Evolutionary conservation across 1,284 basidiomycete genomes (phyloP).

Genomic region (Ustilago trichophora): DNA sequence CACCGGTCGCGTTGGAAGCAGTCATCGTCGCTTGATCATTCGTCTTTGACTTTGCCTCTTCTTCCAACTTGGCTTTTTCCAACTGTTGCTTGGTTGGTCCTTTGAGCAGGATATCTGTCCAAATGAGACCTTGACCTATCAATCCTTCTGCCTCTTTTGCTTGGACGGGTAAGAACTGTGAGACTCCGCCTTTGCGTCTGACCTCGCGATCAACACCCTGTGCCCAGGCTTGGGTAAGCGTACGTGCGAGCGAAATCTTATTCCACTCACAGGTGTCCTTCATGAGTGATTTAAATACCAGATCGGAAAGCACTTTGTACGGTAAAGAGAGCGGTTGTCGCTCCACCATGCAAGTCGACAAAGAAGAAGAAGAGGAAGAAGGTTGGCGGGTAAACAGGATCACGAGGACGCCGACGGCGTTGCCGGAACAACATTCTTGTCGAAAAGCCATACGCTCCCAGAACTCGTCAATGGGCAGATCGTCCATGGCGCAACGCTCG

Average conservation of each 20-base stretch:
- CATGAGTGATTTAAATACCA: constrained; percentile 56
- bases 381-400: constrained; percentile 40
- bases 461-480: constrained; percentile 56
- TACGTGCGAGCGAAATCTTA: constrained; percentile 8
- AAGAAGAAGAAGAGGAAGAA: background rate
- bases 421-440: constrained; percentile 64
- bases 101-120: constrained; percentile 24
- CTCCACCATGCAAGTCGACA: background rate
- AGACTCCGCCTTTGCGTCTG: constrained; percentile 44
- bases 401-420: constrained; percentile 62
- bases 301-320: constrained; percentile 46
- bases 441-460: constrained; percentile 65
- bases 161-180: background rate
- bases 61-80: constrained; percentile 16
- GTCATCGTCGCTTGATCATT: background rate
- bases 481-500: constrained; percentile 59
- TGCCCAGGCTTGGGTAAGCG: constrained; percentile 48
- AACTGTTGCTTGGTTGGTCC: constrained; percentile 27
- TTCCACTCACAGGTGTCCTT: constrained; percentile 60
- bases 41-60: too few species aligned
- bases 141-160: constrained; percentile 1
- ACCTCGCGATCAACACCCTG: constrained; percentile 50
- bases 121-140: constrained; percentile 37
- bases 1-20: too few species aligned
- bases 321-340: constrained; percentile 50